Percentiles rank a stretch among this genome's conserved stretches.
These are phyloP conservation scores for Lepiota subincarnata DNA, from an alignment of 768 basidiomycete species.

Conservation along the genomic window DNA sequence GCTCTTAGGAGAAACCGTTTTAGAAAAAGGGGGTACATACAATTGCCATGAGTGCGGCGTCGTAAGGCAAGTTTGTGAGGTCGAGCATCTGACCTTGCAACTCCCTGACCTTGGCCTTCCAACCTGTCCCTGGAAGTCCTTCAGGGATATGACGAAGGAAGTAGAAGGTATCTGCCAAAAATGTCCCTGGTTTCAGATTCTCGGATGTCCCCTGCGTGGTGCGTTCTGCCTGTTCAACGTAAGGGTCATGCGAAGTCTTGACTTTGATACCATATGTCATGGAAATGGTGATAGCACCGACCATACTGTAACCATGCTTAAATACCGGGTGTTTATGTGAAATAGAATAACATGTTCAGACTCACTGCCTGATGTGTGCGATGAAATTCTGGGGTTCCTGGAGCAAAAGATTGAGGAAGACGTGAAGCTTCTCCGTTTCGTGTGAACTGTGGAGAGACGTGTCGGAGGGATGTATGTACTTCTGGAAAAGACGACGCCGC, in stretches of 20 bases:
- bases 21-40: conserved; percentile 7
- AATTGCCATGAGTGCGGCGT: conserved; percentile 16
- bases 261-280: conserved; percentile 12
- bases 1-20: background rate
- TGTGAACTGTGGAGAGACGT: conserved; percentile 17
- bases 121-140: conserved; percentile 45
- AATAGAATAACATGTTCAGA: background rate
- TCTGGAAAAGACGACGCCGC: conserved; percentile 21
- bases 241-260: background rate
- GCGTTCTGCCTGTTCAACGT: conserved; percentile 3
- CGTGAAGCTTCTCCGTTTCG: conserved; percentile 19
- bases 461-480: conserved; percentile 19
- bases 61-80: conserved; percentile 22
- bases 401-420: conserved; percentile 21
- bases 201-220: conserved; percentile 2
- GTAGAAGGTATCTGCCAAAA: conserved; percentile 16
- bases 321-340: too few species aligned
- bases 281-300: conserved; percentile 7
- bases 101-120: conserved; percentile 30
- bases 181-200: conserved; percentile 9
- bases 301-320: conserved; percentile 9
- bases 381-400: conserved; percentile 18
- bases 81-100: conserved; percentile 14
- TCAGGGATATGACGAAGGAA: conserved; percentile 39
- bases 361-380: conserved; percentile 24